phyloP scores from a whole-genome alignment of 2,329 filamentous ascomycete genomes.

The Colletotrichum sojae region DNA sequence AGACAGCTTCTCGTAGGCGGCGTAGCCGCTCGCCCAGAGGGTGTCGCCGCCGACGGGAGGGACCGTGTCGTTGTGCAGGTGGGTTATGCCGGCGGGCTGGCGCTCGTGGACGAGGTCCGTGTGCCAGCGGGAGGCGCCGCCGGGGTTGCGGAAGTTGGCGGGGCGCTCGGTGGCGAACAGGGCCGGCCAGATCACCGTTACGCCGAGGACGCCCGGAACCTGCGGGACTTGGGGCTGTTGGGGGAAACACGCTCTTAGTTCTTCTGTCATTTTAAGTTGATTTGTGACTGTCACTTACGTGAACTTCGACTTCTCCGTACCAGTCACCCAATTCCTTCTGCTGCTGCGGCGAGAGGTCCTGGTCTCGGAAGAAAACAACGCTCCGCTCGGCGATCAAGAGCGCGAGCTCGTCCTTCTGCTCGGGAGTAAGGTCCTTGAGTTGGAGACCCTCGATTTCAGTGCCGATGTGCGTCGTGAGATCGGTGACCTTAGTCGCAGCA shows the following conservation, averaged over 20 bases:
- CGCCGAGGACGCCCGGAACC: constrained; percentile 76
- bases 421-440: constrained; percentile 71
- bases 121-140: constrained; percentile 79
- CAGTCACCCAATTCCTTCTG: constrained; percentile 74
- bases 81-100: constrained; percentile 79
- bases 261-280: constrained; percentile 5
- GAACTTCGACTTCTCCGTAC: constrained; percentile 77
- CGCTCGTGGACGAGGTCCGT: constrained; percentile 79
- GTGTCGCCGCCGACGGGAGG: constrained; percentile 78
- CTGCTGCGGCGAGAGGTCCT: constrained; percentile 73
- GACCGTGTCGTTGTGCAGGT: constrained; percentile 78
- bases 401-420: constrained; percentile 74
- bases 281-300: constrained; percentile 66
- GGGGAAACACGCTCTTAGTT: not conserved
- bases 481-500: constrained; percentile 73
- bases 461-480: constrained; percentile 73
- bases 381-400: constrained; percentile 74
- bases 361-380: constrained; percentile 78
- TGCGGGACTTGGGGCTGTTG: constrained; percentile 77
- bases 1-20: constrained; percentile 80
- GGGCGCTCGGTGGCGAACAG: constrained; percentile 73
- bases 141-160: constrained; percentile 76
- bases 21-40: constrained; percentile 79
- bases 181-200: constrained; percentile 79
- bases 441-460: constrained; percentile 76